Percentiles rank a stretch among this genome's conserved stretches.
Evolutionary conservation across 164 flowering plant genomes (phyloP).

Genomic region (Aristolochia contorta): DNA sequence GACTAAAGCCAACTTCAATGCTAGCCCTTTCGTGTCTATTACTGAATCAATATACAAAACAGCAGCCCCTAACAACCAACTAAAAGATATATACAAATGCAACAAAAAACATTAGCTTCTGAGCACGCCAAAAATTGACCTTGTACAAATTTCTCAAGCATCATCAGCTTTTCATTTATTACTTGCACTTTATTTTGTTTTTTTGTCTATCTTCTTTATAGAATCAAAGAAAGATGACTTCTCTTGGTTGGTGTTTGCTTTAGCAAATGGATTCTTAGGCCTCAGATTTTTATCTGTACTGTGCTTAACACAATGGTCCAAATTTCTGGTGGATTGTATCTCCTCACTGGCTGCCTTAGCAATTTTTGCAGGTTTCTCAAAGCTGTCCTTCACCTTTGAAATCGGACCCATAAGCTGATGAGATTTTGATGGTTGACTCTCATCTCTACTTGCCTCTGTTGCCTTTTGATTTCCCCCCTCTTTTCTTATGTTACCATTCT

Average conservation of each 20-base stretch:
- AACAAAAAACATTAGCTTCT: no score
- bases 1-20: no score
- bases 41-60: no score
- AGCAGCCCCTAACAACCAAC: no score
- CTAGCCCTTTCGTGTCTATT: no score
- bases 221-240: slow-evolving; percentile 52
- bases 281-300: slow-evolving; percentile 5
- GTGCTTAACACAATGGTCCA: slow-evolving; percentile 11
- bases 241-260: slow-evolving; percentile 37
- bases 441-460: neutral
- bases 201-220: slow-evolving; percentile 31
- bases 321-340: slow-evolving; percentile 13
- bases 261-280: slow-evolving; percentile 54
- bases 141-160: no score
- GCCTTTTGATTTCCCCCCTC: slow-evolving; percentile 8
- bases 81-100: no score
- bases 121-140: no score
- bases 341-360: slow-evolving; percentile 19
- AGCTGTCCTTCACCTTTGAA: slow-evolving; percentile 30
- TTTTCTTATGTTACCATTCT: slow-evolving; percentile 6
- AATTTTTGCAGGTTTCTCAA: slow-evolving; percentile 15
- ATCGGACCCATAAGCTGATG: slow-evolving; percentile 31
- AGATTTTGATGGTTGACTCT: slow-evolving; percentile 5
- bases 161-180: neutral
- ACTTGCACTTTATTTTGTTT: neutral